Percentiles rank a stretch among this genome's conserved stretches.
These are phyloP conservation scores for Ramularia collo-cygni DNA, from an alignment of 2,329 filamentous ascomycete genomes.

Conservation along the genomic window DNA sequence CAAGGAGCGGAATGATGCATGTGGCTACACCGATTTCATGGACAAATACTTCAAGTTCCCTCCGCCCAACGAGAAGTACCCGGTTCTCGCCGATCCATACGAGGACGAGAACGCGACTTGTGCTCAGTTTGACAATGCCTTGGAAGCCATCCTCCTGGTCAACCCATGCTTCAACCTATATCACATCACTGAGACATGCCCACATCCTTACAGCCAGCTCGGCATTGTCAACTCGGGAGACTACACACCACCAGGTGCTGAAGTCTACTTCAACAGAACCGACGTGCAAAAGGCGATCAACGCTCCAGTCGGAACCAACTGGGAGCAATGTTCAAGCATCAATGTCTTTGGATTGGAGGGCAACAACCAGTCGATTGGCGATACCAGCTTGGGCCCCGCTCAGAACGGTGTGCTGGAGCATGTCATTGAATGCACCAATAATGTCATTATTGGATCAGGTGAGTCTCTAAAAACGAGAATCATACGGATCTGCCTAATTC, in stretches of 20 bases:
- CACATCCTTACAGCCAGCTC: slow-evolving; percentile 18
- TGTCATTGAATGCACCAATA: slow-evolving; percentile 29
- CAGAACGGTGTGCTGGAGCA: slow-evolving; percentile 11
- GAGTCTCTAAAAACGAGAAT: too few species aligned
- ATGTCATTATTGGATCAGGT: slow-evolving; percentile 27
- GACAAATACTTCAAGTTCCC: slow-evolving; percentile 41
- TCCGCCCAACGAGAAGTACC: slow-evolving; percentile 22
- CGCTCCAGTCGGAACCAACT: slow-evolving; percentile 24
- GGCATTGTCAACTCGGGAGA: slow-evolving; percentile 4
- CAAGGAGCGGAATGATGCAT: slow-evolving; percentile 28
- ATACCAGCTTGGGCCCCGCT: slow-evolving; percentile 15
- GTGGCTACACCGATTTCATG: slow-evolving; percentile 40
- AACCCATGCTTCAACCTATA: slow-evolving; percentile 32
- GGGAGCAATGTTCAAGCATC: slow-evolving; percentile 19
- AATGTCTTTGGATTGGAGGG: slow-evolving; percentile 6
- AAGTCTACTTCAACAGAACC: slow-evolving; percentile 28
- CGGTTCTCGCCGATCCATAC: slow-evolving; percentile 4
- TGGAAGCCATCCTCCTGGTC: slow-evolving; percentile 24
- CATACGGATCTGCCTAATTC: not conserved
- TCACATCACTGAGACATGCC: slow-evolving; percentile 26
- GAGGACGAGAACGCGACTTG: slow-evolving; percentile 15
- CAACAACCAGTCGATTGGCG: slow-evolving; percentile 7
- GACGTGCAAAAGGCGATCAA: slow-evolving; percentile 31
- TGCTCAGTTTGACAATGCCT: slow-evolving; percentile 27
- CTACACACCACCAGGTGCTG: slow-evolving; percentile 1